A percentile compares a stretch with the other conserved stretches of the same genome.
Conservation (phyloP, 345 rosid species). For the Crucihimalaya himalaica region DNA sequence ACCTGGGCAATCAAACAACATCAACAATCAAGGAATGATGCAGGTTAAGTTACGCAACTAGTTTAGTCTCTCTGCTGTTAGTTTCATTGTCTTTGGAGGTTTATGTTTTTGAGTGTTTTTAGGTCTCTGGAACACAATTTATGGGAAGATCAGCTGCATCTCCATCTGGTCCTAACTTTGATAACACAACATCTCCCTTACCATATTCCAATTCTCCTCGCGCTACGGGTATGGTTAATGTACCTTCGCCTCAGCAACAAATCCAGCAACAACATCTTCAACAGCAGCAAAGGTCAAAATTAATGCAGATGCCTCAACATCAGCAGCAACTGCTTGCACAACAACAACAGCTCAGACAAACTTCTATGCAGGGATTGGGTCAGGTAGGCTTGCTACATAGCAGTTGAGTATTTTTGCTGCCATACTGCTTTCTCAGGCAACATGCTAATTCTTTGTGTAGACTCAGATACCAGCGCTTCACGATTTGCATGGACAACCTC, state of each 20-base stretch:
- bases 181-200: conserved; percentile 80
- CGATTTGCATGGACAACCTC: conserved; percentile 71
- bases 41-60: conserved; percentile 54
- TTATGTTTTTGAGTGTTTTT: conserved; percentile 31
- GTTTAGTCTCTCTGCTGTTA: conserved; percentile 17
- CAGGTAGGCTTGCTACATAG: conserved; percentile 51
- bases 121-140: conserved; percentile 76
- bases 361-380: conserved; percentile 69
- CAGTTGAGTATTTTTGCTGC: background rate
- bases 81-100: background rate
- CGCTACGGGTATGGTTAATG: conserved; percentile 76
- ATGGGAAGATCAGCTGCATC: conserved; percentile 89
- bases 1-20: conserved; percentile 56
- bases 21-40: conserved; percentile 61
- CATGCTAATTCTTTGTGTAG: conserved; percentile 39
- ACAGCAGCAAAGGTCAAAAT: conserved; percentile 73
- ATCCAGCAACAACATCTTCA: conserved; percentile 81
- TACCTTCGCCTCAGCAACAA: conserved; percentile 88
- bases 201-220: conserved; percentile 91
- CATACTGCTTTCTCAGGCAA: background rate
- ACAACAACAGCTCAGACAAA: conserved; percentile 71
- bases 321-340: conserved; percentile 79
- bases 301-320: conserved; percentile 74
- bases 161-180: conserved; percentile 69
- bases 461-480: conserved; percentile 63